Base-by-base conservation (phyloP, 345 rosid genomes). In the Punica granatum region DNA sequence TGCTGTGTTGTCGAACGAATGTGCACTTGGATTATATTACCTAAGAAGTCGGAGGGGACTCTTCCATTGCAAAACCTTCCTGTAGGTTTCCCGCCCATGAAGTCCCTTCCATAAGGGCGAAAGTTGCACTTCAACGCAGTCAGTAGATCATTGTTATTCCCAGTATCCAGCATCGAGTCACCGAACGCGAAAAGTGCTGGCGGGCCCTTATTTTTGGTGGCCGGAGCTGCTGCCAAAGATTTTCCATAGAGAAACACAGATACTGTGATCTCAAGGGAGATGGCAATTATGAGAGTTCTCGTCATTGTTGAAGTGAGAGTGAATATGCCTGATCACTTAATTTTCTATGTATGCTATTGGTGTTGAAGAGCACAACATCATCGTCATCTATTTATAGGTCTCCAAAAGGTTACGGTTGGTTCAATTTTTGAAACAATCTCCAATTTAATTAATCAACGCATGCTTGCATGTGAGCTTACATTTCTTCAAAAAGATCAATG, bases 31-130 rank as follows among this genome's bases (percentile, higher is more conserved):
- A 21, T 8, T 6, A 1, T 19, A 15, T n/a, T 61, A 73, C 76
- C 76, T 0, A 67, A 2, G 1, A 68, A 0, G 53, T 73, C 71
- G 3, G 75, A 8, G 71, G 89, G 85, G 60, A 87, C 68, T 36
- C 64, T 77, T 63, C 90, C 87, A 69, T 83, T 72, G 71, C 68
- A 59, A 72, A 79, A 85, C 65, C 90, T 77, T 51, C 90, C 90
- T 0, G 84, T 85, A 32, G 87, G 81, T 54, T 41, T 59, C 76
- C 72, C 75, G n/a, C 71, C 70, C 43, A 26, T 68, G 68, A 85
- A 79, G 76, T 75, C 75, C 72, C 81, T 79, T 56, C 90, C 90
- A 53, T 85, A 81, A 6, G 90, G 90, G 0, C 62, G 77, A 49
- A 83, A 83, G 67, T 85, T 70, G 77, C 78, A 74, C 81, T 72